Conservation (phyloP, 129 eudicot genomes). For the Apium graveolens region DNA sequence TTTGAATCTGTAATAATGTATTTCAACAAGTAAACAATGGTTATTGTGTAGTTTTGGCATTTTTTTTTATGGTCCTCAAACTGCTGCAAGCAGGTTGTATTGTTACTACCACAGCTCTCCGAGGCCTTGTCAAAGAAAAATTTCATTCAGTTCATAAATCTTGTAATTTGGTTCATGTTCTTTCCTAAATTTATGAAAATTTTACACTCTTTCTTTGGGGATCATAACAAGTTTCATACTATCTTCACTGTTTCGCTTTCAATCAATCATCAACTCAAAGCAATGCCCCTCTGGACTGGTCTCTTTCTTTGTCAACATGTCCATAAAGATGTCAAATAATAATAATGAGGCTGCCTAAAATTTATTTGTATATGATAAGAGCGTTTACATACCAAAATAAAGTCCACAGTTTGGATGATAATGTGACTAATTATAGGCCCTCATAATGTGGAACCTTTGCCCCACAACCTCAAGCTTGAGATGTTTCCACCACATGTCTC, state of each 20-base stretch:
- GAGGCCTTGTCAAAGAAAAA: not conserved
- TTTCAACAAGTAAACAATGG: conserved; percentile 15
- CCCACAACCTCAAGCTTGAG: conserved; percentile 21
- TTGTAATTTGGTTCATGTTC: conserved; percentile 1
- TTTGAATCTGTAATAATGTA: conserved; percentile 23
- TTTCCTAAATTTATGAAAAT: not conserved
- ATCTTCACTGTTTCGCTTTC: not conserved
- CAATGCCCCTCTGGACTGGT: not conserved
- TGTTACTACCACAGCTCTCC: conserved; percentile 1
- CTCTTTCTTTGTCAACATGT: not conserved
- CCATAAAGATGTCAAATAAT: not conserved
- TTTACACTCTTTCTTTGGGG: not conserved
- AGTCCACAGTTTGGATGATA: not conserved
- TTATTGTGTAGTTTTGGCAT: conserved; percentile 5
- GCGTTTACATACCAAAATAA: not conserved
- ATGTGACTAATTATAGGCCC: conserved; percentile 13
- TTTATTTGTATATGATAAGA: not conserved
- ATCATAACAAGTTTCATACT: not conserved
- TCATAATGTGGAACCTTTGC: conserved; percentile 14
- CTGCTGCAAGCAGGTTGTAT: not conserved
- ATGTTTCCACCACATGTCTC: conserved; percentile 26
- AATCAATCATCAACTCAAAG: not conserved
- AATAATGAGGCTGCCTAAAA: not conserved
- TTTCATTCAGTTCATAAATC: not conserved
- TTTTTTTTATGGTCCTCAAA: conserved; percentile 4